Evolutionary conservation across 768 basidiomycete genomes (phyloP).

Genomic region (Mycena polygramma): DNA sequence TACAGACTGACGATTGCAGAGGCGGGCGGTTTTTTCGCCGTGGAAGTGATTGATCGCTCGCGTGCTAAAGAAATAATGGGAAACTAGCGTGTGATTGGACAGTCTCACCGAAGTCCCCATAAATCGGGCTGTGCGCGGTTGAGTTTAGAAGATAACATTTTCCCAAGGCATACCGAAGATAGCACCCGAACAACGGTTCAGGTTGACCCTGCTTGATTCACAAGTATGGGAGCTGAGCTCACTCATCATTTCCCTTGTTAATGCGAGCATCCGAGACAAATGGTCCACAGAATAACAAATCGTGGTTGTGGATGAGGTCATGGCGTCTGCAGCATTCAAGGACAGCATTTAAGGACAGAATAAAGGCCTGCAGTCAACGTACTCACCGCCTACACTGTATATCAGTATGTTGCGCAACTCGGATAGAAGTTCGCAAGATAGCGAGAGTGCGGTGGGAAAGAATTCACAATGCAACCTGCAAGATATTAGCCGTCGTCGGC

Average conservation of each 20-base stretch:
- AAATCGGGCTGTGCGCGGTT: not conserved
- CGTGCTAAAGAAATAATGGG: not conserved
- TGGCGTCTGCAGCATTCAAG: not conserved
- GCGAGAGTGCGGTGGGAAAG: not conserved
- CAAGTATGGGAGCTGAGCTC: not conserved
- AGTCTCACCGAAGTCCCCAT: not conserved
- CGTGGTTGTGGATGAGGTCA: not conserved
- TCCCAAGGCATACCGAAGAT: not conserved
- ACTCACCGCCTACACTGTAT: not conserved
- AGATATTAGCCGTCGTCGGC: too few species aligned
- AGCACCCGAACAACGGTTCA: not conserved
- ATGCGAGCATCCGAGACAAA: not conserved
- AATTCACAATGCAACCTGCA: not conserved
- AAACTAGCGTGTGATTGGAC: not conserved
- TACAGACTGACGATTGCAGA: not conserved
- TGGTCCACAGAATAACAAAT: not conserved
- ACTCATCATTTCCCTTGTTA: not conserved
- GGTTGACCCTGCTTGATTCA: not conserved
- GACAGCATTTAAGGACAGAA: not conserved
- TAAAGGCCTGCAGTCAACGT: too few species aligned
- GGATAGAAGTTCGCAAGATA: not conserved
- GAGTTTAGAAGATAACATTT: too few species aligned
- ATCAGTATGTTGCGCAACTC: conserved; percentile 7
- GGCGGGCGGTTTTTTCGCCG: conserved; percentile 4
- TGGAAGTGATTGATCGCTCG: conserved; percentile 7